Evolutionary conservation across 1,139 yeast genomes (phyloP), one percentile per base, ranked within the genome.

Genomic region (Pichia sorboxylosa): DNA sequence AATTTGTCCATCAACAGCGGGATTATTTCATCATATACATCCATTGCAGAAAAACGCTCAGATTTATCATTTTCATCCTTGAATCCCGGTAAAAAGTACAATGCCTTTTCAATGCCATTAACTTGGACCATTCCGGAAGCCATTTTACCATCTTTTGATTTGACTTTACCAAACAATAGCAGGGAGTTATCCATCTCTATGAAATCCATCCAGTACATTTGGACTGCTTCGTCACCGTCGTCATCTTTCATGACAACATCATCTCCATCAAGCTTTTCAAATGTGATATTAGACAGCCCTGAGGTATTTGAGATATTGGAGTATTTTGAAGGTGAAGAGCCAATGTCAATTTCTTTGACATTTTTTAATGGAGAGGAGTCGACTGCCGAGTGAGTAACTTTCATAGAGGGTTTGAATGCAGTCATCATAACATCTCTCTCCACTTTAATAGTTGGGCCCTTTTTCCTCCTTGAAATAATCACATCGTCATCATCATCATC

Each of bases 201-300:
- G 53, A 75, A 85, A 53, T 92, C 99, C 25, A 81, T 59, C 97
- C 97, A 92, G 52, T 69, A 90, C 75, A 90, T 76, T 46, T 72
- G 69, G 49, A 85, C 4, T 13, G 44, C 32, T 8, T 40, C 40
- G 23, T 41, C 51, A 31, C 64, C 68, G 2, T 65, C 64, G 2
- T 58, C 59, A 4, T 57, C 50, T 14, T 57, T 58, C 17, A 40
- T 31, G 3, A 60, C 52, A 16, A 73, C 55, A 29, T 67, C 59
- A 7, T 61, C 63, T 41, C 64, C 65, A 9, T 64, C 66, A 27
- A 72, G 44, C 43, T 71, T 73, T 29, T 69, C 59, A 24, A 47
- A 43, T 4, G 42, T 37, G 3, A 37, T 31, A 20, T 37, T 37
- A 20, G 60, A 53, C 6, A 46, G 29, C 33, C 42, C 34, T 5